phyloP scores from a whole-genome alignment of 179 eudicot species.

The Spinacia oleracea region DNA sequence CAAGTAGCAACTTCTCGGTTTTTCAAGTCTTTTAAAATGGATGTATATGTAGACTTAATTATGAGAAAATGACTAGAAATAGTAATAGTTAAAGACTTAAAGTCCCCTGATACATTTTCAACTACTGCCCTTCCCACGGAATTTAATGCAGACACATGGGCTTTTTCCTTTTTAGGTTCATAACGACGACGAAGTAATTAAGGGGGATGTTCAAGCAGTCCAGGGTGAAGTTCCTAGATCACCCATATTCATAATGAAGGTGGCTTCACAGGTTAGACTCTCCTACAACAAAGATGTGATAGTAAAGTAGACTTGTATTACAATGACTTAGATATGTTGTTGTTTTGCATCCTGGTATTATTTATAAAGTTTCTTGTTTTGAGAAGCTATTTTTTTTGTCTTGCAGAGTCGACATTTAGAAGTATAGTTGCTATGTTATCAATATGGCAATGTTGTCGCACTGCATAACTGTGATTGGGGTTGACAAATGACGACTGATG shows the following conservation, averaged over 20 bases:
- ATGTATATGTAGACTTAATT: background rate
- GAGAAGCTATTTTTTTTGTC: conserved; percentile 10
- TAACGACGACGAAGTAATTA: conserved; percentile 97
- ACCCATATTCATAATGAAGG: conserved; percentile 96
- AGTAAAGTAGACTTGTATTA: background rate
- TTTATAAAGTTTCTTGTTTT: background rate
- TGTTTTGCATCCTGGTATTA: conserved; percentile 15
- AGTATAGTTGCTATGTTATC: conserved; percentile 96
- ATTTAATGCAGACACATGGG: background rate
- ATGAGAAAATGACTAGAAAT: background rate
- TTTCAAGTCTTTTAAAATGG: background rate
- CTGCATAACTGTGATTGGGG: conserved; percentile 99
- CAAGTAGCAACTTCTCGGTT: background rate
- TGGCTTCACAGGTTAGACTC: conserved; percentile 89
- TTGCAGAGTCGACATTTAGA: conserved; percentile 95
- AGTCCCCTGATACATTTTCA: background rate
- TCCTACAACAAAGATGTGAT: conserved; percentile 12
- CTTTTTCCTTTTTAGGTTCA: conserved; percentile 63
- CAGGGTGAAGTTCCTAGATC: conserved; percentile 99
- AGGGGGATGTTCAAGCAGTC: conserved; percentile 96
- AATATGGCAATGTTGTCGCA: conserved; percentile 97
- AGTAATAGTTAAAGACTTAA: background rate
- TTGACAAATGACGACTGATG: no score
- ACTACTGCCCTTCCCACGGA: background rate
- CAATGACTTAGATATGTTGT: background rate